phyloP scores from a whole-genome alignment of 2,329 filamentous ascomycete species.

The Chrysoporthe austroafricana region DNA sequence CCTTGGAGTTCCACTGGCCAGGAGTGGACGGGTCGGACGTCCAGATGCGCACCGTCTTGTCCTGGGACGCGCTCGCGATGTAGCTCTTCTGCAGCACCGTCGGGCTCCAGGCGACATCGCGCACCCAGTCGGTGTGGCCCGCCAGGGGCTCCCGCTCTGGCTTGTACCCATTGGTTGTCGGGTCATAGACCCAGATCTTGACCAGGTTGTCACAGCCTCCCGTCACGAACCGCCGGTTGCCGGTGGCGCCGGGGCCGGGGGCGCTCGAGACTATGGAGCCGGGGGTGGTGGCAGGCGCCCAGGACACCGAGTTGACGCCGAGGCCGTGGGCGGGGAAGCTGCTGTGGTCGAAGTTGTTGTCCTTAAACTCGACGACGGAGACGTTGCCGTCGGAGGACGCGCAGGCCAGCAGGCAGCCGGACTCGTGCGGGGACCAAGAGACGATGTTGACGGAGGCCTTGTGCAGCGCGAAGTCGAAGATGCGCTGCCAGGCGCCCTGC shows the following conservation, averaged over 20 bases:
- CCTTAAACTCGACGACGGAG: slow-evolving; percentile 93
- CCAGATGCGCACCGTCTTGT: slow-evolving; percentile 98
- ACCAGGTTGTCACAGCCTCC: slow-evolving; percentile 92
- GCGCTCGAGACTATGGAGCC: slow-evolving; percentile 82
- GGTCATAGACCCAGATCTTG: slow-evolving; percentile 88
- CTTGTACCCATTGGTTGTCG: slow-evolving; percentile 63
- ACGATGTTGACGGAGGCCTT: slow-evolving; percentile 97
- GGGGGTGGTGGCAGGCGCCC: slow-evolving; percentile 84
- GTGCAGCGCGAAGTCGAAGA: slow-evolving; percentile 92
- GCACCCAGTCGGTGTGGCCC: slow-evolving; percentile 94
- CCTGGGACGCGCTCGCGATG: slow-evolving; percentile 92
- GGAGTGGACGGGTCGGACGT: slow-evolving; percentile 71
- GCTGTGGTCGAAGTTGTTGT: slow-evolving; percentile 88
- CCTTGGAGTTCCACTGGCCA: slow-evolving; percentile 82
- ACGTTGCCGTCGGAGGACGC: slow-evolving; percentile 94
- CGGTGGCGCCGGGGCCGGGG: slow-evolving; percentile 60
- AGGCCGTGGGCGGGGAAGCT: slow-evolving; percentile 91
- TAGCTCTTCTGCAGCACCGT: slow-evolving; percentile 95
- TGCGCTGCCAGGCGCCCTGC: slow-evolving; percentile 74
- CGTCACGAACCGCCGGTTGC: slow-evolving; percentile 85
- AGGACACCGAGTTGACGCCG: slow-evolving; percentile 93
- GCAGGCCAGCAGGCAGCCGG: slow-evolving; percentile 90
- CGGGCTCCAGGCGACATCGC: slow-evolving; percentile 96
- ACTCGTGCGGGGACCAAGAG: slow-evolving; percentile 96
- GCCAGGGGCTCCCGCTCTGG: slow-evolving; percentile 66